Conservation (phyloP, 768 basidiomycete species). For the Termitomyces sp. region DNA sequence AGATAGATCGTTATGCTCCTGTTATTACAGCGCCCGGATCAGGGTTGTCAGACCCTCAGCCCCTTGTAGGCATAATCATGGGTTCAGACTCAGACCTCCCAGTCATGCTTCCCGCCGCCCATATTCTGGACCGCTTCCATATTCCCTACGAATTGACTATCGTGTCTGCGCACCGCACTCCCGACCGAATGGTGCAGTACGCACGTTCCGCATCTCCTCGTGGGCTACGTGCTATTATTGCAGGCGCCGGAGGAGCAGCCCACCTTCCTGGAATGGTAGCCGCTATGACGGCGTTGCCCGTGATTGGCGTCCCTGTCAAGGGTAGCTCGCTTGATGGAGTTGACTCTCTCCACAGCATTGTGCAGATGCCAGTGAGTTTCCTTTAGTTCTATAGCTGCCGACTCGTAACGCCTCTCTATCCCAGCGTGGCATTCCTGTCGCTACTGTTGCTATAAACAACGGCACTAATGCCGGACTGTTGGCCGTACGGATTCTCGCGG, state of each 20-base stretch:
- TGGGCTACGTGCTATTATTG: constrained; percentile 75
- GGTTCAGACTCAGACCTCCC: constrained; percentile 98
- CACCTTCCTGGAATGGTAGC: constrained; percentile 99
- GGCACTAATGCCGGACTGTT: constrained; percentile 90
- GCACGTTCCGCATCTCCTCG: constrained; percentile 66
- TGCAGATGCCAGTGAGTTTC: constrained; percentile 92
- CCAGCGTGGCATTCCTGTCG: constrained; percentile 93
- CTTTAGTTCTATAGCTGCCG: background rate
- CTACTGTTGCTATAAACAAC: constrained; percentile 96
- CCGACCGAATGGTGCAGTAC: constrained; percentile 78
- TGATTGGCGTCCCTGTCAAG: constrained; percentile 96
- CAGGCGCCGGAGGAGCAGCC: constrained; percentile 97
- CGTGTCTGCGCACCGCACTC: constrained; percentile 95
- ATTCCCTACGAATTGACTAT: constrained; percentile 93
- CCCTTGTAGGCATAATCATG: constrained; percentile 94
- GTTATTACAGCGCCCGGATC: constrained; percentile 34
- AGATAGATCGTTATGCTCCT: constrained; percentile 52
- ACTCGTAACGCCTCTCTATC: background rate
- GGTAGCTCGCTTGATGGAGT: constrained; percentile 92
- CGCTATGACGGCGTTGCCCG: constrained; percentile 86
- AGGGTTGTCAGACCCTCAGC: constrained; percentile 58
- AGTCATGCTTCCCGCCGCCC: constrained; percentile 84
- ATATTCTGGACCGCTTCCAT: constrained; percentile 73
- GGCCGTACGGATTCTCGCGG: constrained; percentile 84
- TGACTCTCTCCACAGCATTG: constrained; percentile 95